These are phyloP conservation scores for Acanthamoeba royreba DNA, from an alignment of 208 protist species.

Conservation along the genomic window DNA sequence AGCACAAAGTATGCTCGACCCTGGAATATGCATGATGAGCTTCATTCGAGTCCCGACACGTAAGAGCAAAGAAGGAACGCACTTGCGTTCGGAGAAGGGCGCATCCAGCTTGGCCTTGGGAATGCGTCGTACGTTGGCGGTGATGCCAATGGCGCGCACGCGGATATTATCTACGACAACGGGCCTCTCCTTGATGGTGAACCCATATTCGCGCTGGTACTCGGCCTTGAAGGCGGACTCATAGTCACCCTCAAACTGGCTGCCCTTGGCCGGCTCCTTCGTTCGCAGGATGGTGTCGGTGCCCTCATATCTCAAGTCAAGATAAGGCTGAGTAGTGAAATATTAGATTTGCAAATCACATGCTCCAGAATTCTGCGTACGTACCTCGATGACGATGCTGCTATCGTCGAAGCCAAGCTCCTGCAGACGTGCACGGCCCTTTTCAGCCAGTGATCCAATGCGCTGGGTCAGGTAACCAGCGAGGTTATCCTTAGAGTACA, in stretches of 20 bases:
- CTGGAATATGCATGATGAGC: not conserved
- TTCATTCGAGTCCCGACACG: slow-evolving; percentile 67
- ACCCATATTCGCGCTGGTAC: slow-evolving; percentile 90
- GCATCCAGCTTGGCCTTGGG: not conserved
- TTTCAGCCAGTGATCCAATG: slow-evolving; percentile 27
- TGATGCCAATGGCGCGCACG: slow-evolving; percentile 80
- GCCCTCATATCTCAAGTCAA: slow-evolving; percentile 90
- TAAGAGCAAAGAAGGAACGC: slow-evolving; percentile 49
- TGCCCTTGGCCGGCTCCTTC: not conserved
- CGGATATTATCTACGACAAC: slow-evolving; percentile 92
- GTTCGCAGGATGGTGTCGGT: slow-evolving; percentile 91
- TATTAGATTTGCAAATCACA: not conserved
- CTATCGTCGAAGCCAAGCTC: slow-evolving; percentile 47
- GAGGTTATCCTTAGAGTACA: slow-evolving; percentile 64
- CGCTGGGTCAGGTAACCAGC: not conserved
- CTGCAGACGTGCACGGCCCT: not conserved
- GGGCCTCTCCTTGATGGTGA: slow-evolving; percentile 79
- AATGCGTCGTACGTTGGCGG: not conserved
- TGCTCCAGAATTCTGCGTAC: too few species aligned
- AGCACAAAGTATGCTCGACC: not conserved
- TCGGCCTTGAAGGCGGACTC: slow-evolving; percentile 78
- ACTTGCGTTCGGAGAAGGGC: not conserved
- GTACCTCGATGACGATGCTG: slow-evolving; percentile 37
- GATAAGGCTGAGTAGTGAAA: slow-evolving; percentile 68
- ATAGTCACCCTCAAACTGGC: slow-evolving; percentile 51